Evolutionary conservation across 23 red algal genomes (phyloP), one percentile per base, ranked within the genome.

Genomic region (Gracilariopsis chorda): DNA sequence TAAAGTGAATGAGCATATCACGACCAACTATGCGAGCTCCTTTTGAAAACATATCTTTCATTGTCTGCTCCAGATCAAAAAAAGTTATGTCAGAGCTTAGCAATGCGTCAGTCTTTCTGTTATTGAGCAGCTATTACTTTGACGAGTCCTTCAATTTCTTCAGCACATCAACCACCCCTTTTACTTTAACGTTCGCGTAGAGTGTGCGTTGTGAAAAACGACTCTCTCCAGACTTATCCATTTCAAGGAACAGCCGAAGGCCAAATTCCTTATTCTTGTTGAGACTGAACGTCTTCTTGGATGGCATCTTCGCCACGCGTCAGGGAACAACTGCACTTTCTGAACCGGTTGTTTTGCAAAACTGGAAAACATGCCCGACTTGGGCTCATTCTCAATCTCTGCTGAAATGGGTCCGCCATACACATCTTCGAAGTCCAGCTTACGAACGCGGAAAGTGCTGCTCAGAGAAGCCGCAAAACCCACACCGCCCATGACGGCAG

Each of bases 401-500:
- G 88, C 91, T 42, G 79, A 82, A 51, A 83, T 69, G 41, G 51
- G 44, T 34, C 94, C 42, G 40, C 48, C 41, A 24, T 78, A 89
- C 37, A 92, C 83, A 58, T 96, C 94, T 14, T 87, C 78, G 28
- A 96, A 67, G 40, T 84, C 94, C 21, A 96, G 45, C 44, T 77
- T 82, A 24, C 89, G 88, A 8, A 96, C 94, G 0, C 91, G 85
- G 72, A 87, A 98, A 2, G 88, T 85, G 53, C 90, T 87, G 52
- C 90, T 94, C 62, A 93, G 56, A 23, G 83, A 86, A 12, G 93
- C 93, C 7, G 94, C 92, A 47, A 93, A 89, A 74, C 67, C 94
- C 40, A 88, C 93, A 21, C 84, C 68, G 4, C 97, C 93, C 63
- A 82, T 92, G 0, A 96, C 93, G 6, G 96, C 96, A 20, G 93